Evolutionary conservation across 306 rosid genomes (phyloP), one percentile per base, ranked within the genome.

Genomic region (Fragaria iinumae): DNA sequence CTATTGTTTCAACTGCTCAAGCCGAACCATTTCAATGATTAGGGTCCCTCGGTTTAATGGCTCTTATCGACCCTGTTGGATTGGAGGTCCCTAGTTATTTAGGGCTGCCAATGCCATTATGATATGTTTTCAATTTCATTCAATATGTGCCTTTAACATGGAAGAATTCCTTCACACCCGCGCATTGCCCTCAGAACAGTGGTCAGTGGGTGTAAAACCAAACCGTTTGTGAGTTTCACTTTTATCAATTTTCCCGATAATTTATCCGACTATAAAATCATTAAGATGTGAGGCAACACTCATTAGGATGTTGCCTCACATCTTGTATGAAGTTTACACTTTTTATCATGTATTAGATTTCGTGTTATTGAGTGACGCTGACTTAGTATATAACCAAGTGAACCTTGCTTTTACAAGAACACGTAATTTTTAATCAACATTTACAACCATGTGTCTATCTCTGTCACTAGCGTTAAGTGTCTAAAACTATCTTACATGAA

Each of bases 11-110:
- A 59, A 14, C 8, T 43, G 49, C 72, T 34, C 20, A 21, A 23
- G 78, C 67, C 72, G 59, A 77, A 59, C 66, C 39, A 67, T n/a
- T 74, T 60, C 79, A 53, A 55, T 18, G 5, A 21, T 29, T 16
- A 3, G 52, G 77, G 72, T 67, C 84, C 80, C 74, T 73, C 29
- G 10, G 49, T 72, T 83, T 76, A 45, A 80, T 67, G 63, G 44
- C 57, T 67, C 67, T 62, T 66, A 75, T 75, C 70, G 55, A 44
- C 36, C 72, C 53, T 8, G 78, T 25, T 50, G 56, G 16, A 38
- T 68, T 36, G 41, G 83, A 41, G 80, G 83, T 63, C 82, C 76
- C 48, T 49, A 48, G 10, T 56, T 16, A 73, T 47, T 66, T 69
- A 68, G 55, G 18, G 56, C 36, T 11, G n/a, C 11, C 39, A 14